Percentiles rank a stretch among this genome's conserved stretches.
These are phyloP conservation scores for Periconia macrospinosa DNA, from an alignment of 2,329 filamentous ascomycete genomes.

Conservation along the genomic window DNA sequence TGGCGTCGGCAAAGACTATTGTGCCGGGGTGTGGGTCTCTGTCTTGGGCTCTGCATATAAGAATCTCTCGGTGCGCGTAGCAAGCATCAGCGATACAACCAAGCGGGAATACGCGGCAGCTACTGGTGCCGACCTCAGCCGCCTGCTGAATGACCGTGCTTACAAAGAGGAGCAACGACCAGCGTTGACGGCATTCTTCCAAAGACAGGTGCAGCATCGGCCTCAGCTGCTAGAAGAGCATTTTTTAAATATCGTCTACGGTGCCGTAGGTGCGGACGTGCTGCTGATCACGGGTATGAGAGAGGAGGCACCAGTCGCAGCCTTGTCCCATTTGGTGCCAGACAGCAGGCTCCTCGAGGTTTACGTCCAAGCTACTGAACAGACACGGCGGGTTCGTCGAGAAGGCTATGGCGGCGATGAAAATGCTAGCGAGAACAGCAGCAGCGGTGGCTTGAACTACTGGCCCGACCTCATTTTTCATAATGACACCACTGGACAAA, in stretches of 20 bases:
- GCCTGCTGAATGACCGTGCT: constrained; percentile 55
- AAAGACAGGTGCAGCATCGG: constrained; percentile 46
- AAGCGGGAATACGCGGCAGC: constrained; percentile 60
- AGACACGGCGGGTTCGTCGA: constrained; percentile 44
- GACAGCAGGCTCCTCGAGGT: constrained; percentile 59
- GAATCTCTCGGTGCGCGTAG: constrained; percentile 10
- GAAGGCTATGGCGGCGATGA: constrained; percentile 17
- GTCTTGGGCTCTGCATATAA: constrained; percentile 36
- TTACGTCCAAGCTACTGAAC: constrained; percentile 46
- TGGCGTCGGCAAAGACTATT: constrained; percentile 64
- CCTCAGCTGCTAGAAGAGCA: constrained; percentile 55
- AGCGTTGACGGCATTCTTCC: constrained; percentile 57
- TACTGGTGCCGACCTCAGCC: constrained; percentile 51
- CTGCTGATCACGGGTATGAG: constrained; percentile 66
- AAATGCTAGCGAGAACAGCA: constrained; percentile 17
- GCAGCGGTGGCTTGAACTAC: constrained; percentile 36
- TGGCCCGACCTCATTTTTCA: constrained; percentile 53
- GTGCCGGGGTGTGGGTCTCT: constrained; percentile 56
- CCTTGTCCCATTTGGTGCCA: constrained; percentile 59
- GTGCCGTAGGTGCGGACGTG: constrained; percentile 50
- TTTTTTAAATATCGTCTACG: constrained; percentile 52
- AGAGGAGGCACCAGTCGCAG: constrained; percentile 60
- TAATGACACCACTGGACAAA: constrained; percentile 52
- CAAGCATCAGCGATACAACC: constrained; percentile 57
- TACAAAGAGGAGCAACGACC: constrained; percentile 65